These are phyloP conservation scores for Pseudozyma pruni DNA, from an alignment of 1,284 basidiomycete genomes.

Conservation along the genomic window DNA sequence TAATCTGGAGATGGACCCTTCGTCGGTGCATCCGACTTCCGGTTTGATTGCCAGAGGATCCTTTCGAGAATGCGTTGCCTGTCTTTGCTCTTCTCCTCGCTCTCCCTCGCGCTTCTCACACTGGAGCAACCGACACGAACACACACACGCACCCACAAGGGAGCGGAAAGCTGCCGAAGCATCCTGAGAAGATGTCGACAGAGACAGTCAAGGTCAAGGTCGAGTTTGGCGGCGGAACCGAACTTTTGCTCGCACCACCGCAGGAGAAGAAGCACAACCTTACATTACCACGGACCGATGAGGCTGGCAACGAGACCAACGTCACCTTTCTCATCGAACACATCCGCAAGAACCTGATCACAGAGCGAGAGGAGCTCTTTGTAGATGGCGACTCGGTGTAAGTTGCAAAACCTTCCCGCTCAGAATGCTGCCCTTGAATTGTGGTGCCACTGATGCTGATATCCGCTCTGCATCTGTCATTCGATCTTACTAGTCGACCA, in stretches of 20 bases:
- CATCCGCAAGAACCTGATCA: constrained; percentile 81
- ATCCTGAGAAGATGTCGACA: constrained; percentile 8
- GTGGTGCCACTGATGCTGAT: constrained; percentile 11
- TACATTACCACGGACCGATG: constrained; percentile 35
- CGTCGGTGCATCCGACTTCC: too few species aligned
- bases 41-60: too few species aligned
- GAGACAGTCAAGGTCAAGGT: constrained; percentile 42
- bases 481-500: constrained; percentile 78
- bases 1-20: too few species aligned
- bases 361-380: constrained; percentile 88
- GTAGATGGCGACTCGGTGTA: constrained; percentile 88
- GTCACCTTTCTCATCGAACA: constrained; percentile 82
- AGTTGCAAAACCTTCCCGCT: constrained; percentile 67
- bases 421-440: too few species aligned
- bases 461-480: not conserved
- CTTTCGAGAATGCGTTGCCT: too few species aligned
- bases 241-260: constrained; percentile 62
- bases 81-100: not conserved
- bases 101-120: too few species aligned
- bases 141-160: too few species aligned
- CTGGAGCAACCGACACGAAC: not conserved
- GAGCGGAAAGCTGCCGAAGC: too few species aligned
- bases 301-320: constrained; percentile 70
- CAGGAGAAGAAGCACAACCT: constrained; percentile 59
- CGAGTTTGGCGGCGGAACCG: constrained; percentile 62